Evolutionary conservation across 2,329 filamentous ascomycete species (phyloP).

Genomic region (Chaetomium sp.): DNA sequence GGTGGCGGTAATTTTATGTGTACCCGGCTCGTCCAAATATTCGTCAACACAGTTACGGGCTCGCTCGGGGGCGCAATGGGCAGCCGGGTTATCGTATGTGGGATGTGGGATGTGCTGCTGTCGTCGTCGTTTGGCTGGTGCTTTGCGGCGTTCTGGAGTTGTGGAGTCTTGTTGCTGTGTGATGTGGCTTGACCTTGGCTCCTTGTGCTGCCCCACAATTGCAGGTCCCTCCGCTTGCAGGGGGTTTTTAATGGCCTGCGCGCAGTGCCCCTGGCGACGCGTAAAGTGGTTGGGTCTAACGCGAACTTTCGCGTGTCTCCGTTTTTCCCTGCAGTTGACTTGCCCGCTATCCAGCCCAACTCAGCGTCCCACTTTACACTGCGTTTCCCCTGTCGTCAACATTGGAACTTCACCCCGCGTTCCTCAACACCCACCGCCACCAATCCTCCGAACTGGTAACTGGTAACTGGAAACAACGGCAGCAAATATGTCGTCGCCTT

Average conservation of each 20-base stretch:
- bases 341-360: slow-evolving; percentile 11
- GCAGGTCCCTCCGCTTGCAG: slow-evolving; percentile 29
- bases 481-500: slow-evolving; percentile 64
- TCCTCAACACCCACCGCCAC: slow-evolving; percentile 4
- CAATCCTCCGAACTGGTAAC: slow-evolving; percentile 8
- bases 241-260: slow-evolving; percentile 29
- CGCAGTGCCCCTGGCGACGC: slow-evolving; percentile 27
- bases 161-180: slow-evolving; percentile 31
- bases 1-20: slow-evolving; percentile 28
- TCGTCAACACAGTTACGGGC: slow-evolving; percentile 7
- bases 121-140: slow-evolving; percentile 10
- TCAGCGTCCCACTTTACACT: slow-evolving; percentile 11
- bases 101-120: slow-evolving; percentile 3
- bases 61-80: slow-evolving; percentile 22
- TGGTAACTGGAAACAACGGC: slow-evolving; percentile 1
- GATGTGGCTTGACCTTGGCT: slow-evolving; percentile 33
- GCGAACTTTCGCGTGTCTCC: slow-evolving; percentile 30
- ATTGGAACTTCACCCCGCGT: slow-evolving; percentile 6
- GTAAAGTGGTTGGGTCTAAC: slow-evolving; percentile 32
- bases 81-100: slow-evolving; percentile 15
- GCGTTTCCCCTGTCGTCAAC: slow-evolving; percentile 9
- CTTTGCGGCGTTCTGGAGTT: slow-evolving; percentile 19
- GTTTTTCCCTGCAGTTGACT: slow-evolving; percentile 26
- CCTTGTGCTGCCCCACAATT: slow-evolving; percentile 28
- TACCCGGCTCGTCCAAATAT: neutral